These are phyloP conservation scores for Drechslera avenae DNA, from an alignment of 2,329 filamentous ascomycete species.

Conservation along the genomic window DNA sequence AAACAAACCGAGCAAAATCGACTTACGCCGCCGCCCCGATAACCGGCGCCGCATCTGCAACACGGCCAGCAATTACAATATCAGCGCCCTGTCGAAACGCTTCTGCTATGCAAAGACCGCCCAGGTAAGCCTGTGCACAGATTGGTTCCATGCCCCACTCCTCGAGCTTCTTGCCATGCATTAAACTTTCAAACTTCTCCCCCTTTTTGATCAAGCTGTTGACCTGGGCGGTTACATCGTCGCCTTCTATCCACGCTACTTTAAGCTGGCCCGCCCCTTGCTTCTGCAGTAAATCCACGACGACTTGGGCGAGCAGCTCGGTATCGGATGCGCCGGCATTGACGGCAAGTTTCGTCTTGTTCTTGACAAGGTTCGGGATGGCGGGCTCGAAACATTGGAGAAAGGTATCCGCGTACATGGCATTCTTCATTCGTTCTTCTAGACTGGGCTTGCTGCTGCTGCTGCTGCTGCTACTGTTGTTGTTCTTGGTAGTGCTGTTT, in stretches of 20 bases:
- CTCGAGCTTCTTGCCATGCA: slow-evolving; percentile 46
- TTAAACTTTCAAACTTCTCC: slow-evolving; percentile 47
- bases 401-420: slow-evolving; percentile 50
- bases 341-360: slow-evolving; percentile 53
- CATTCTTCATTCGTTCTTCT: slow-evolving; percentile 38
- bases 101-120: slow-evolving; percentile 30
- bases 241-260: slow-evolving; percentile 29
- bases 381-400: slow-evolving; percentile 52
- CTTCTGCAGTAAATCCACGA: slow-evolving; percentile 17
- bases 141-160: slow-evolving; percentile 41
- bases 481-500: slow-evolving; percentile 30
- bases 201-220: slow-evolving; percentile 42
- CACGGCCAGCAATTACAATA: slow-evolving; percentile 40
- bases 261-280: slow-evolving; percentile 23
- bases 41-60: slow-evolving; percentile 43
- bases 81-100: slow-evolving; percentile 35
- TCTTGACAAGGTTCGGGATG: slow-evolving; percentile 24
- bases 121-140: slow-evolving; percentile 22
- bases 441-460: slow-evolving; percentile 47
- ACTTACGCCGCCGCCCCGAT: slow-evolving; percentile 53
- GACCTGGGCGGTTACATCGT: slow-evolving; percentile 38
- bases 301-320: slow-evolving; percentile 35
- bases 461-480: slow-evolving; percentile 33
- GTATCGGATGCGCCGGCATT: slow-evolving; percentile 62
- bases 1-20: no score